These are phyloP conservation scores for Didymella lethalis DNA, from an alignment of 2,329 filamentous ascomycete species.

Conservation along the genomic window DNA sequence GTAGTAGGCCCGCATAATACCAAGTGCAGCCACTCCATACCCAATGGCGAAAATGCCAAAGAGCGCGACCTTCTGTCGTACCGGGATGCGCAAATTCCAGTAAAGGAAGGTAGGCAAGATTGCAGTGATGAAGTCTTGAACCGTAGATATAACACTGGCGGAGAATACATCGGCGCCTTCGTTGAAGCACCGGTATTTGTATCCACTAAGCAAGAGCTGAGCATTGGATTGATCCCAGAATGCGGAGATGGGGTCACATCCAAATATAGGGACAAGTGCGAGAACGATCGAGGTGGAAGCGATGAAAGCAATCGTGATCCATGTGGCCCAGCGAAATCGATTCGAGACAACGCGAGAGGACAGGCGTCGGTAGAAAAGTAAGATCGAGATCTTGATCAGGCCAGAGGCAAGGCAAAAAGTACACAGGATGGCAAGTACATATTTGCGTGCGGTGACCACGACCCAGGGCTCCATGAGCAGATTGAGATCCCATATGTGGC, in stretches of 20 bases:
- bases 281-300: slow-evolving; percentile 37
- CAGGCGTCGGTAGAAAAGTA: slow-evolving; percentile 44
- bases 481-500: slow-evolving; percentile 42
- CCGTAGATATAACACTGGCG: slow-evolving; percentile 38
- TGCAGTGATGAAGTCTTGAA: slow-evolving; percentile 44
- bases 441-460: slow-evolving; percentile 35
- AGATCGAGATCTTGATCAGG: slow-evolving; percentile 46
- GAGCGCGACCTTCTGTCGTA: slow-evolving; percentile 41
- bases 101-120: slow-evolving; percentile 44
- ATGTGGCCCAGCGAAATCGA: slow-evolving; percentile 35
- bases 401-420: slow-evolving; percentile 41
- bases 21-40: slow-evolving; percentile 38
- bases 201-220: slow-evolving; percentile 29
- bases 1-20: slow-evolving; percentile 37
- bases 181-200: slow-evolving; percentile 43
- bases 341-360: slow-evolving; percentile 38
- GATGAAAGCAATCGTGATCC: slow-evolving; percentile 42
- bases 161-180: slow-evolving; percentile 43
- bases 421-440: slow-evolving; percentile 37
- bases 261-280: slow-evolving; percentile 39
- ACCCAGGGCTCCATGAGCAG: slow-evolving; percentile 14
- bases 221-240: slow-evolving; percentile 42
- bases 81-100: slow-evolving; percentile 42
- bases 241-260: slow-evolving; percentile 42
- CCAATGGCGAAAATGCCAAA: slow-evolving; percentile 46